phyloP scores from a whole-genome alignment of 148 eudicot species.

The Vaccinium corymbosum region DNA sequence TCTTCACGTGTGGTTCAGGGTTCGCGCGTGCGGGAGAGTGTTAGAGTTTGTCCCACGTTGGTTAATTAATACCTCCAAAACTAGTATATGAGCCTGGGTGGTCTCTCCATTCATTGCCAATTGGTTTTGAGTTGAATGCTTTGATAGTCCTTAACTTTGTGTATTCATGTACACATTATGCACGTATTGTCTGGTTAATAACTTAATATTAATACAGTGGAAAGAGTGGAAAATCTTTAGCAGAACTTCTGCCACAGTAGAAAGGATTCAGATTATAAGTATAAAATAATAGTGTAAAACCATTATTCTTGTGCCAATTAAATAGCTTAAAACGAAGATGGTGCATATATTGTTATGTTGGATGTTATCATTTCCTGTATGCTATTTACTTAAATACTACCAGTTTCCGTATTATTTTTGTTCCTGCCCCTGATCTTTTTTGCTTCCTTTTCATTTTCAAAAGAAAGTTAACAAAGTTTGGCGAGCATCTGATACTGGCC shows the following conservation, averaged over 20 bases:
- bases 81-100: too few relatives aligned
- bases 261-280: background rate
- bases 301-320: background rate
- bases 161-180: background rate
- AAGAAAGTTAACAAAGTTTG: background rate
- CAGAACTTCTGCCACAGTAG: background rate
- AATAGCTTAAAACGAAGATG: background rate
- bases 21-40: too few relatives aligned
- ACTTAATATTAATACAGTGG: background rate
- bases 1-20: too few relatives aligned
- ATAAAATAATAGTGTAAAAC: background rate
- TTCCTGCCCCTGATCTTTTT: background rate
- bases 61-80: too few relatives aligned
- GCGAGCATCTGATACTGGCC: background rate
- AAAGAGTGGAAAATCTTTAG: background rate
- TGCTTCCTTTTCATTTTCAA: background rate
- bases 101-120: too few relatives aligned
- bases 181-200: background rate
- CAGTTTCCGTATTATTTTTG: background rate
- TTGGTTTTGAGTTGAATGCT: too few relatives aligned
- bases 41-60: too few relatives aligned
- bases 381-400: background rate
- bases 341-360: background rate
- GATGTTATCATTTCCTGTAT: background rate
- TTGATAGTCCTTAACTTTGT: background rate